Base-by-base conservation (phyloP, 164 flowering plant genomes). In the Vitis rotundifolia region DNA sequence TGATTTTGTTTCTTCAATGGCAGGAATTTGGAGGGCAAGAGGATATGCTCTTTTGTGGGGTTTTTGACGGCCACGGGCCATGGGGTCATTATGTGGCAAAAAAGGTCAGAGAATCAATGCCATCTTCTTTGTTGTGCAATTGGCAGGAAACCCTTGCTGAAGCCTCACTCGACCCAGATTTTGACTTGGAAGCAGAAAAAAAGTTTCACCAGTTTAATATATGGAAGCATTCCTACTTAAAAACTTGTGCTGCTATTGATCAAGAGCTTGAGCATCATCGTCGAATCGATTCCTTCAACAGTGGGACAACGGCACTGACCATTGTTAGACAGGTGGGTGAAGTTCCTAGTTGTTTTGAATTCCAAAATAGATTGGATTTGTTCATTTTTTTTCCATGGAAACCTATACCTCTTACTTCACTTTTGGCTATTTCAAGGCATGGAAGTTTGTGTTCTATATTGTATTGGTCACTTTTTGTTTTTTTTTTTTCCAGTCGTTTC, bases 11-110 rank as follows among this genome's bases (percentile, higher is more conserved):
- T 62, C 60, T 65, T 71, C 60, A 51, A 16, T 75, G 68, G 44
- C 63, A 93, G 98, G 96, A 80, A 79, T 93, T 91, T 70, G 98
- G 98, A 51, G 86, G 88, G 72, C 92, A 93, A 80, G 84, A 81
- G 71, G 97, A 93, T 74, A 85, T 89, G 90, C 78, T 82, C 13
- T 91, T 93, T 64, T 91, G 97, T 70, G 98, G 98, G 50, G 81
- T 93, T 49, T 93, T 93, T 65, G 98, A 93, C 64, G 98, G 98
- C 68, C 98, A 93, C 66, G 97, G 98, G 22, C 84, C 89, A 19
- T 94, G 98, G 98, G 98, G 98, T 0, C 97, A 94, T 70, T 83
- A 68, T 74, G 93, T 94, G 18, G 78, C 97, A 0, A 91, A 90
- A 77, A 83, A 61, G 22, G 91, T 86, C 49, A 75, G 92, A 69